phyloP scores from a whole-genome alignment of 148 eudicot species.

The Linanthus parryae region DNA sequence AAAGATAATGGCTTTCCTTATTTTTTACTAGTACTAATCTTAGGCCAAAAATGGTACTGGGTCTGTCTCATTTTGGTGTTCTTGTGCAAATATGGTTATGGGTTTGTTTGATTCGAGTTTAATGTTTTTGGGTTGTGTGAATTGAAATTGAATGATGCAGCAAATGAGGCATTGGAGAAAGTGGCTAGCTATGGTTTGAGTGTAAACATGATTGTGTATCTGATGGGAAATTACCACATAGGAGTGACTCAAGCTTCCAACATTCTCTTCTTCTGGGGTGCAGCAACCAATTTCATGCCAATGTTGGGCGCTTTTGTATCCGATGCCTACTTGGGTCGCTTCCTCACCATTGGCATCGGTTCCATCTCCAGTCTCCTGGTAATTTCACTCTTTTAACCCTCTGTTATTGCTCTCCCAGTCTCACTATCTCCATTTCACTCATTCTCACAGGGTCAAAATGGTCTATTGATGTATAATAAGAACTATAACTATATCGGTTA shows the following conservation, averaged over 20 bases:
- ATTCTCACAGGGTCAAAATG: too few relatives aligned
- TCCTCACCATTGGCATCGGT: slow-evolving; percentile 67
- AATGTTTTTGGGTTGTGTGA: neutral
- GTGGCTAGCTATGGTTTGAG: slow-evolving; percentile 73
- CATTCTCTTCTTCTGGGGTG: slow-evolving; percentile 53
- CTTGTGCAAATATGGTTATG: neutral
- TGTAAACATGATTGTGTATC: slow-evolving; percentile 78
- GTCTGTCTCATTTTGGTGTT: too few relatives aligned
- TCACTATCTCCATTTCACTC: too few relatives aligned
- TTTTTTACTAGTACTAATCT: too few relatives aligned
- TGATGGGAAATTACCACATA: slow-evolving; percentile 63
- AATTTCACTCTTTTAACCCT: neutral
- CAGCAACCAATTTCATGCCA: slow-evolving; percentile 72
- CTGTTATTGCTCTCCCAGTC: neutral
- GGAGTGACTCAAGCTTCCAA: slow-evolving; percentile 46
- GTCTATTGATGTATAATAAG: too few relatives aligned
- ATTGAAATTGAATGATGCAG: slow-evolving; percentile 19
- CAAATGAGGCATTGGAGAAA: slow-evolving; percentile 81
- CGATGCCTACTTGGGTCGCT: slow-evolving; percentile 73
- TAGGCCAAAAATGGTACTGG: too few relatives aligned
- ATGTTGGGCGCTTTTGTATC: slow-evolving; percentile 70
- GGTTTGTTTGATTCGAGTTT: neutral
- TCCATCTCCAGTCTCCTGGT: slow-evolving; percentile 63
- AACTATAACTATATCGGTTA: too few relatives aligned
- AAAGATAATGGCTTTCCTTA: too few relatives aligned